Evolutionary conservation across 1,284 basidiomycete genomes (phyloP), one percentile per base, ranked within the genome.

Genomic region (Boletellus deceptivus): DNA sequence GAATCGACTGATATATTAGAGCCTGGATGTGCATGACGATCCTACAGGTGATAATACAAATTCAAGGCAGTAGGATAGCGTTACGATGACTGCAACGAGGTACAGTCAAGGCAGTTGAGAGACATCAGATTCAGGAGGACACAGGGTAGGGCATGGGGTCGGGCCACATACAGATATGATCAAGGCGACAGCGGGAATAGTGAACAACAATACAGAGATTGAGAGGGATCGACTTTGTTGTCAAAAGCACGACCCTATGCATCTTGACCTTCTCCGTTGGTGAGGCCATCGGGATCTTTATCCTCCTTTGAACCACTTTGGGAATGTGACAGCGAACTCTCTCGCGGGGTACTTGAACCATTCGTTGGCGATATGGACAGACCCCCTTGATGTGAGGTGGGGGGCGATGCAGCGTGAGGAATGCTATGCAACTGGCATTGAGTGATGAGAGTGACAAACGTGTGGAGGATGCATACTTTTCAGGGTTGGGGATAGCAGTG

Each of bases 401-500:
- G 73, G 10, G 83, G 78, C 29, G 81, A 79, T 43, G 84, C 82
- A 48, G 87, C 86, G 68, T 89, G 88, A 37, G 84, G 87, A 65
- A 88, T 90, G 67, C 84, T 90, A 49, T 45, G 40, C 31, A 49
- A 46, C 34, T 37, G 36, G 31, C 24, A 33, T 40, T 49, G 22
- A 50, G 40, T 48, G 48, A 17, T 29, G 31, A 33, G 42, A 33
- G 42, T 4, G 39, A 39, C 27, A 8, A 18, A 14, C 10, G 17
- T 36, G 29, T 8, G 22, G 22, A 17, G 6, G 14, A 20, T n/a
- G 75, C 89, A 56, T 65, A 93, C 92, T 91, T 92, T 75, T 97
- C 91, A 27, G 94, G 93, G 70, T 91, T 95, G 22, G 94, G 94
- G 60, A 97, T 97, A 43, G 93, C 89, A 25, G 93, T 97, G 38